phyloP scores from a whole-genome alignment of 768 basidiomycete species.

The Hygrocybe punicea region DNA sequence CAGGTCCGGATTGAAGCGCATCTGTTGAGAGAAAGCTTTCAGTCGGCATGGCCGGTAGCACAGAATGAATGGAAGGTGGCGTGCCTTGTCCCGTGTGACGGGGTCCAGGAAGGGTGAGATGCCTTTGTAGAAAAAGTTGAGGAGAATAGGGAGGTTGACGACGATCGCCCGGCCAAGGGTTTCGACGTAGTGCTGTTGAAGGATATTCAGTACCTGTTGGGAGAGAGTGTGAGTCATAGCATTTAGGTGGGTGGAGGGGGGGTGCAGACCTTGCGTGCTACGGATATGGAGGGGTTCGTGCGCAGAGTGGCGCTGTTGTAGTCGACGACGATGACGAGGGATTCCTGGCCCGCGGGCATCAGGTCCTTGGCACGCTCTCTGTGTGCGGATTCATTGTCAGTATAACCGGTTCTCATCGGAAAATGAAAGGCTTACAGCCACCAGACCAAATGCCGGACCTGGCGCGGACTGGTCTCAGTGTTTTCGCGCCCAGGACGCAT shows the following conservation, averaged over 20 bases:
- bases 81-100: conserved; percentile 81
- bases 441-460: conserved; percentile 84
- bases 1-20: conserved; percentile 86
- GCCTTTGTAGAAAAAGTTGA: conserved; percentile 77
- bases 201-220: conserved; percentile 63
- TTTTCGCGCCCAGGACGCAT: conserved; percentile 88
- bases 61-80: conserved; percentile 11
- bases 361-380: conserved; percentile 88
- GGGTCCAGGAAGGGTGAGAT: conserved; percentile 87
- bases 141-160: conserved; percentile 71
- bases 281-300: conserved; percentile 79
- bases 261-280: conserved; percentile 66
- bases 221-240: background rate
- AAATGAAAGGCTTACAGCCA: conserved; percentile 58
- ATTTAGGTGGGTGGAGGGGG: background rate
- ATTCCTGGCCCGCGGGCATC: conserved; percentile 82
- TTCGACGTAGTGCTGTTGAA: conserved; percentile 88
- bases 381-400: background rate
- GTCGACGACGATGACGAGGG: conserved; percentile 79
- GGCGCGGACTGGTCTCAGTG: conserved; percentile 70
- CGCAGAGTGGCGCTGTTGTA: conserved; percentile 79
- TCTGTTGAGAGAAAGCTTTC: conserved; percentile 45
- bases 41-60: background rate
- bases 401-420: background rate
- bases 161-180: conserved; percentile 82